phyloP scores from a whole-genome alignment of 345 rosid genomes.

The Geranium rotundifolium region DNA sequence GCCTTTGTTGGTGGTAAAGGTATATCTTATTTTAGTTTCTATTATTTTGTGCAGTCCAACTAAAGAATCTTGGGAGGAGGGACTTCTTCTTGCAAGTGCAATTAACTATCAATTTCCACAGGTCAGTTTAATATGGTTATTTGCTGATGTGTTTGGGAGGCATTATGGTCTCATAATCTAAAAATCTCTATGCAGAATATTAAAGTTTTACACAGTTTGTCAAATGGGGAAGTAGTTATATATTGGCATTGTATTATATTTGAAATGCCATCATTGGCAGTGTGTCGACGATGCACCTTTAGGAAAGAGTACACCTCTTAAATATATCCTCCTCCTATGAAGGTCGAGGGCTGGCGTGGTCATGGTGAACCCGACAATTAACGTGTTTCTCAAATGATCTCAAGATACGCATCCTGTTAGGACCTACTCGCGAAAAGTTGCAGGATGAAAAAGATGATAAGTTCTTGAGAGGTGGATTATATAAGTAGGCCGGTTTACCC shows the following conservation, averaged over 20 bases:
- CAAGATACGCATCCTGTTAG: slow-evolving; percentile 36
- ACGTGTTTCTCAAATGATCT: slow-evolving; percentile 32
- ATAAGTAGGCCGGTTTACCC: no score
- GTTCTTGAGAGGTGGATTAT: no score
- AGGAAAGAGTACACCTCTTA: no score
- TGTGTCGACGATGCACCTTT: no score
- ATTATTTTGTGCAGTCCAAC: slow-evolving; percentile 52
- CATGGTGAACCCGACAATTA: slow-evolving; percentile 28
- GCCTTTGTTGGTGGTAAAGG: no score
- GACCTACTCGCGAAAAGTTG: slow-evolving; percentile 35
- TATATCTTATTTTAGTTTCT: neutral
- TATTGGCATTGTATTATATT: no score
- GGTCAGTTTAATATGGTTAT: slow-evolving; percentile 15
- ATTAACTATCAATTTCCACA: slow-evolving; percentile 76
- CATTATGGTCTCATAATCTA: no score
- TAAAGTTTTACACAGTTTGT: no score
- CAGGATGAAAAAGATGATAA: no score
- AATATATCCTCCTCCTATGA: neutral
- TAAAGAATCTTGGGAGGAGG: slow-evolving; percentile 65
- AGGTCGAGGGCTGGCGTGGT: slow-evolving; percentile 4
- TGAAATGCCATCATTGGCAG: no score
- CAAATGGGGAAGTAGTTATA: no score
- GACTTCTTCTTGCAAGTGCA: slow-evolving; percentile 70
- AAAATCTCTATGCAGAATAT: no score
- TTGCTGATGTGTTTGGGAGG: neutral